Evolutionary conservation across 2,329 filamentous ascomycete genomes (phyloP), one percentile per base, ranked within the genome.

Genomic region (Aspergillus texensis): DNA sequence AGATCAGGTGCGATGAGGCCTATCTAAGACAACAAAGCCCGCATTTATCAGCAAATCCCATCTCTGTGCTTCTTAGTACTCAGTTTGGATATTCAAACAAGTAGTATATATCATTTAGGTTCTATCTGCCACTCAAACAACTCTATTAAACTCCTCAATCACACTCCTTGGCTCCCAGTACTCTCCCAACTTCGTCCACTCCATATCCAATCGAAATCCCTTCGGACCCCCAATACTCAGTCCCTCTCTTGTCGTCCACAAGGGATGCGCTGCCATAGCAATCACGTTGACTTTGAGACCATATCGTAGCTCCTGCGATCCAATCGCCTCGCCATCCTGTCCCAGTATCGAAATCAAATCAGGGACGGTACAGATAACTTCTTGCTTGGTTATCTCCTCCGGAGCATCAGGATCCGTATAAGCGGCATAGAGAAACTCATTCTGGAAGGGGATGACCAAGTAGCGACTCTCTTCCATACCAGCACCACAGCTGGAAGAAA

Each of bases 241-340:
- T 0, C 78, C 80, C 46, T 74, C 68, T 30, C 72, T 73, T 58
- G 70, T 73, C 62, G 69, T 83, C 84, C 84, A 86, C 12, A 84
- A 67, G 0, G 83, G 82, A 62, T 84, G 82, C 1, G 82, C 80
- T 2, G 82, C 77, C 36, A 86, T 73, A 0, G 78, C 84, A 62
- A 86, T 81, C 0, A 86, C 83, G 36, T 72, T 81, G 0, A 86
- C 84, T 4, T 79, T 75, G 3, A 86, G 66, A 0, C 84, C 84
- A 60, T 85, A 86, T 11, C 83, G 77, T 34, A 84, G 72, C 28
- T 85, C 83, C 16, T 82, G 80, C 0, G 83, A 82, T 0, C 83
- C 83, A 5, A 85, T 77, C 0, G 83, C 83, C 56, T 82, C 82
- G 0, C 83, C 83, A 55, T 84, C 82, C 21, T 76, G 75, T 41